These are phyloP conservation scores for Artomyces pyxidatus DNA, from an alignment of 768 basidiomycete genomes.

Conservation along the genomic window DNA sequence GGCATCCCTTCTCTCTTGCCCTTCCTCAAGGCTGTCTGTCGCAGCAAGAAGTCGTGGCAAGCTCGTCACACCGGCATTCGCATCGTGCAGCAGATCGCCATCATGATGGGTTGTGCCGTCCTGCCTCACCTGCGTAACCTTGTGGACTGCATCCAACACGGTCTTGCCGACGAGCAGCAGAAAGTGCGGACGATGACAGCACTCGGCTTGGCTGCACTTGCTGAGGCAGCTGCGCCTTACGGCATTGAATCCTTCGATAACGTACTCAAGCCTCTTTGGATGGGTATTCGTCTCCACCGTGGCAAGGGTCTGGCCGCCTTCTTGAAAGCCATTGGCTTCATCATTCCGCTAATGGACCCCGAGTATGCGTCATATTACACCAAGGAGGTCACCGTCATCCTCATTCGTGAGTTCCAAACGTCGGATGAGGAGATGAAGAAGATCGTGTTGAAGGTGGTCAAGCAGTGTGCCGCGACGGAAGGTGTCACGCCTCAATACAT, in stretches of 20 bases:
- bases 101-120: slow-evolving; percentile 99
- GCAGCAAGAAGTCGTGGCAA: slow-evolving; percentile 99
- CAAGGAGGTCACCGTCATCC: slow-evolving; percentile 93
- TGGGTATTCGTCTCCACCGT: slow-evolving; percentile 90
- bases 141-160: slow-evolving; percentile 93
- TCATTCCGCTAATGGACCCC: slow-evolving; percentile 99
- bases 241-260: slow-evolving; percentile 99
- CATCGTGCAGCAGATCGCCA: slow-evolving; percentile 98
- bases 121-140: slow-evolving; percentile 94
- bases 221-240: slow-evolving; percentile 95
- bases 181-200: slow-evolving; percentile 97
- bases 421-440: slow-evolving; percentile 99
- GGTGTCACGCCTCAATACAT: slow-evolving; percentile 96
- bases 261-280: slow-evolving; percentile 90
- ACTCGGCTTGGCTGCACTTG: slow-evolving; percentile 83
- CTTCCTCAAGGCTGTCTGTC: slow-evolving; percentile 97
- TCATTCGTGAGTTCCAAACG: slow-evolving; percentile 97
- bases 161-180: slow-evolving; percentile 89
- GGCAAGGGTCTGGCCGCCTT: slow-evolving; percentile 94
- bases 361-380: slow-evolving; percentile 99
- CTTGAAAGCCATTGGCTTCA: slow-evolving; percentile 97
- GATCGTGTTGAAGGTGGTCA: slow-evolving; percentile 97
- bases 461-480: slow-evolving; percentile 97
- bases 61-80: slow-evolving; percentile 98
- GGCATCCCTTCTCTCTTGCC: slow-evolving; percentile 96